Evolutionary conservation across 192 early-diverging fungal species (phyloP), one percentile per base, ranked within the genome.

Genomic region (Coemansia sp.): DNA sequence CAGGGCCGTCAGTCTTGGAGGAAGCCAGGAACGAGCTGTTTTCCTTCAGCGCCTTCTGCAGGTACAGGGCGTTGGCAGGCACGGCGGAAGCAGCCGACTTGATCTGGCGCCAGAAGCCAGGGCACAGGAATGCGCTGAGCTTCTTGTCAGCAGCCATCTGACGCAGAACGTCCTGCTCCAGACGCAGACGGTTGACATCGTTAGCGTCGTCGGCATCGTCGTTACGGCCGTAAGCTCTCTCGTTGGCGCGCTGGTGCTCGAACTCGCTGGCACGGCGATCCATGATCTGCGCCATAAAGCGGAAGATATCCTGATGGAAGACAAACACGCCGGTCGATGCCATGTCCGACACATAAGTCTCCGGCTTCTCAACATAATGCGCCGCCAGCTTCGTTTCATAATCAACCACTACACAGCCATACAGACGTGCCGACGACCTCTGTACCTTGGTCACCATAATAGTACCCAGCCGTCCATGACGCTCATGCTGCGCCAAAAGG

Each of bases 331-430:
- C 97, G 60, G 94, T 94, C 17, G 93, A 95, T 66, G 95, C 95
- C 76, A 94, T 68, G 79, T 99, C 91, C 50, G 94, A 96, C 58
- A 99, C 85, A 76, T 94, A 96, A 0, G 92, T 89, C 73, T 97
- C 93, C 14, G 97, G 97, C 84, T 99, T 99, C 76, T 99, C 96
- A 30, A 97, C 97, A 71, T 97, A 99, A 80, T 99, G 97, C 67
- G 94, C 83, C 0, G 96, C 96, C 71, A 96, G 90, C 52, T 91
- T 83, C 14, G 92, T 99, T 34, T 93, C 91, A 11, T 87, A 80
- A 67, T 95, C 89, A n/a, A 92, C 86, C 16, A 97, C 95, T 48
- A 99, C 80, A 77, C 92, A 96, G 58, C 97, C 97, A 83, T 92
- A 99, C 74, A 91, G 89, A 52, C 90, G 87, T 25, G 92, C 93